Evolutionary conservation across 768 basidiomycete genomes (phyloP).

Genomic region (Pholiota conissans): DNA sequence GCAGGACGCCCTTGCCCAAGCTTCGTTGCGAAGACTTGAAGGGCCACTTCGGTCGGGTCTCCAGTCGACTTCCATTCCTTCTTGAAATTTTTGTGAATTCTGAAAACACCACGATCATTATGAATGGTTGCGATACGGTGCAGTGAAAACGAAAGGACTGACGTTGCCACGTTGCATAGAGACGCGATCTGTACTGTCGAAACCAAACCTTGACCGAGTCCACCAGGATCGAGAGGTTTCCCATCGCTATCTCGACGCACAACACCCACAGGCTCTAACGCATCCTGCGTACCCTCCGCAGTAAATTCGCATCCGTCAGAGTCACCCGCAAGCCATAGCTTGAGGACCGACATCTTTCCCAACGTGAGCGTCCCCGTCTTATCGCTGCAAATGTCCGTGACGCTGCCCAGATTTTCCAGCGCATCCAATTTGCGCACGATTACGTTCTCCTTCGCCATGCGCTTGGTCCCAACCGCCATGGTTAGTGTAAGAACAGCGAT

Average conservation of each 20-base stretch:
- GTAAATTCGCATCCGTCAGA: constrained; percentile 27
- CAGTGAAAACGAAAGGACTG: constrained; percentile 4
- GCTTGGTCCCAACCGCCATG: constrained; percentile 55
- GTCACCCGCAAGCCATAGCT: constrained; percentile 36
- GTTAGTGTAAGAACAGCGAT: constrained; percentile 56
- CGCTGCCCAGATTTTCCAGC: constrained; percentile 60
- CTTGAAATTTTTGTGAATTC: constrained; percentile 35
- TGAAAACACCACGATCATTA: constrained; percentile 19
- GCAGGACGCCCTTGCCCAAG: constrained; percentile 40
- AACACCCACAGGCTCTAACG: constrained; percentile 30
- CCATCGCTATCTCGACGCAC: constrained; percentile 24
- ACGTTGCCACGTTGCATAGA: constrained; percentile 40
- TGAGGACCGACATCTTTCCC: constrained; percentile 41
- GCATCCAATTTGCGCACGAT: constrained; percentile 65
- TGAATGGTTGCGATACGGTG: too few relatives aligned
- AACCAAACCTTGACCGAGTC: constrained; percentile 22
- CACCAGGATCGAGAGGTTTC: constrained; percentile 17
- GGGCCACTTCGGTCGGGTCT: constrained; percentile 57
- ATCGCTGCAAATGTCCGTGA: constrained; percentile 58
- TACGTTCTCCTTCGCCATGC: constrained; percentile 57
- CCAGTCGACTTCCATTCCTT: constrained; percentile 49
- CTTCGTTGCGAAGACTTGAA: constrained; percentile 54
- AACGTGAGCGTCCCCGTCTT: constrained; percentile 65
- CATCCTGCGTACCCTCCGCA: constrained; percentile 31
- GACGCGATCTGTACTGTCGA: constrained; percentile 32